A percentile compares a stretch with the other conserved stretches of the same genome.
phyloP scores from a whole-genome alignment of 352 stramenopile genomes.

The Phytophthora multivora region DNA sequence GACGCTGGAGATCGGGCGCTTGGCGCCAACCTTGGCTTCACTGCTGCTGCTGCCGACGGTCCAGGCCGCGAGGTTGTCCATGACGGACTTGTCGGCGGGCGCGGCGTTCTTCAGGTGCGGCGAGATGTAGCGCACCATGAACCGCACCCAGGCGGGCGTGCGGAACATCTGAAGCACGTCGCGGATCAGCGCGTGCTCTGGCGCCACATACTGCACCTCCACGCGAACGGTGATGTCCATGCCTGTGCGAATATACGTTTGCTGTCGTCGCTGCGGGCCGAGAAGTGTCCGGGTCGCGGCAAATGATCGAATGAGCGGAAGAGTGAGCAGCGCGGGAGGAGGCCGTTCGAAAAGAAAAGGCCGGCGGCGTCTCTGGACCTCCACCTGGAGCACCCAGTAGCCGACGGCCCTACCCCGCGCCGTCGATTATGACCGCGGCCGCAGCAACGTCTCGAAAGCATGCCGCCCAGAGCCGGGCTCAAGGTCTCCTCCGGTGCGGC shows the following conservation, averaged over 20 bases:
- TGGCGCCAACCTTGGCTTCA: conserved; percentile 8
- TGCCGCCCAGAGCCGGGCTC: conserved; percentile 18
- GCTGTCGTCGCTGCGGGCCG: neutral
- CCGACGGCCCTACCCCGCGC: conserved; percentile 16
- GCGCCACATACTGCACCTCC: conserved; percentile 81
- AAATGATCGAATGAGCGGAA: conserved; percentile 48
- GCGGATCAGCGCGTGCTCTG: conserved; percentile 57
- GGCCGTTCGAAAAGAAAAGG: conserved; percentile 40
- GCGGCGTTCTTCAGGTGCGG: conserved; percentile 84
- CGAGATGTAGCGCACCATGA: conserved; percentile 88
- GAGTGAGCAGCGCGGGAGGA: conserved; percentile 33
- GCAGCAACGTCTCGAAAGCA: conserved; percentile 19
- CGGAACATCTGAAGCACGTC: conserved; percentile 86
- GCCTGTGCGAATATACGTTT: neutral
- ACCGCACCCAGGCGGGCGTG: conserved; percentile 80
- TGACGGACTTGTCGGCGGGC: conserved; percentile 70
- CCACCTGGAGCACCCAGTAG: conserved; percentile 27
- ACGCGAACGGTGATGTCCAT: conserved; percentile 86
- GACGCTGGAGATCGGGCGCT: conserved; percentile 36
- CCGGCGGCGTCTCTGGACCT: conserved; percentile 37
- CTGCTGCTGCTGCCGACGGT: conserved; percentile 9
- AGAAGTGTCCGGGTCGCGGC: conserved; percentile 27
- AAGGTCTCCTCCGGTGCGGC: conserved; percentile 15
- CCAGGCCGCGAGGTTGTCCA: conserved; percentile 54
- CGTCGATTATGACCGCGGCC: conserved; percentile 17